These are phyloP conservation scores for Trichoderma pleuroti DNA, from an alignment of 2,329 filamentous ascomycete genomes.

Conservation along the genomic window DNA sequence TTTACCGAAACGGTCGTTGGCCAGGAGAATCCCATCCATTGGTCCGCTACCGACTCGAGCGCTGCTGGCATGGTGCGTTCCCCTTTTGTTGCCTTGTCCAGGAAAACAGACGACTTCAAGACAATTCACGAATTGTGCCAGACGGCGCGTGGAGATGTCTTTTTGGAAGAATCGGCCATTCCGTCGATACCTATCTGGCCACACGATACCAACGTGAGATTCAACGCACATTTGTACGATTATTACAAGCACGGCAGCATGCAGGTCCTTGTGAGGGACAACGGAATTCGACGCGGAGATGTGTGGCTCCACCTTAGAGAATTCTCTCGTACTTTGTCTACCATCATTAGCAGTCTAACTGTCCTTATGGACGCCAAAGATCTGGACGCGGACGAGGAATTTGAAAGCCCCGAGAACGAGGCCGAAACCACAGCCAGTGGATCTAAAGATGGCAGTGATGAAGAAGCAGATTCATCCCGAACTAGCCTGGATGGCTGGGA, in stretches of 20 bases:
- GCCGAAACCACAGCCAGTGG: not conserved
- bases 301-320: conserved; percentile 70
- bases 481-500: conserved; percentile 19
- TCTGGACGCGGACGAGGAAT: conserved; percentile 37
- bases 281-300: conserved; percentile 62
- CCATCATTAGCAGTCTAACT: conserved; percentile 64
- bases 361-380: conserved; percentile 47
- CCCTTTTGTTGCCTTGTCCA: conserved; percentile 68
- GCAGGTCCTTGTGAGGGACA: conserved; percentile 57
- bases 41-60: not conserved
- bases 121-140: conserved; percentile 65
- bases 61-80: conserved; percentile 54
- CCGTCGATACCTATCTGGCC: conserved; percentile 63
- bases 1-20: conserved; percentile 40
- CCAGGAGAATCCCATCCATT: not conserved
- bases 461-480: conserved; percentile 22
- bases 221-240: conserved; percentile 69
- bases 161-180: conserved; percentile 70
- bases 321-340: conserved; percentile 58
- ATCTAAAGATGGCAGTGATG: not conserved
- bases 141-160: conserved; percentile 63
- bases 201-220: conserved; percentile 48
- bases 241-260: conserved; percentile 73
- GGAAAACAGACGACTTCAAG: conserved; percentile 59
- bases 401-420: conserved; percentile 29